A percentile compares a stretch with the other conserved stretches of the same genome.
phyloP scores from a whole-genome alignment of 176 grass and related monocot species.

The Metroxylon sagu region DNA sequence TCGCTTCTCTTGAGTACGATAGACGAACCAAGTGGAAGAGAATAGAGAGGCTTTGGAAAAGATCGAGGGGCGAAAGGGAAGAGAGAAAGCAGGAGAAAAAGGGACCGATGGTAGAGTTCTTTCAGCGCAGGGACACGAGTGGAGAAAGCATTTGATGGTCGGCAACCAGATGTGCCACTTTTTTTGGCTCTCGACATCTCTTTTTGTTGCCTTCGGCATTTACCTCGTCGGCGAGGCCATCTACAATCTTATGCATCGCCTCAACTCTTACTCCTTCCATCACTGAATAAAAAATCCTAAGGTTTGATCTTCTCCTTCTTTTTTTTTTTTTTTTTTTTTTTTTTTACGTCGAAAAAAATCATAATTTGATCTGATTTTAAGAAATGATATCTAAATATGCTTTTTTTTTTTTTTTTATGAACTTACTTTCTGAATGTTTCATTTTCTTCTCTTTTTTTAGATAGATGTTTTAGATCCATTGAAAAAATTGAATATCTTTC shows the following conservation, averaged over 20 bases:
- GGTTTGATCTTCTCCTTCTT: not conserved
- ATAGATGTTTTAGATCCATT: no score
- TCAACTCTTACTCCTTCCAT: slow-evolving; percentile 32
- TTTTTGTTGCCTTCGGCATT: slow-evolving; percentile 87
- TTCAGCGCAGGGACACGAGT: slow-evolving; percentile 81
- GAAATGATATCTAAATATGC: slow-evolving; percentile 16
- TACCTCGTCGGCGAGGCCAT: slow-evolving; percentile 78
- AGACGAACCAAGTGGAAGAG: no score
- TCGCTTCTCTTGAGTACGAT: no score
- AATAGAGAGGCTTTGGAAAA: not conserved
- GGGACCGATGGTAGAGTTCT: slow-evolving; percentile 80
- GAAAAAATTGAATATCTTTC: no score
- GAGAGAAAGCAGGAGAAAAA: not conserved
- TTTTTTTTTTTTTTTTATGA: no score
- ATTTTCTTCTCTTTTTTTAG: no score
- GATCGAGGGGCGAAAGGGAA: not conserved
- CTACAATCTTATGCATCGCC: slow-evolving; percentile 57
- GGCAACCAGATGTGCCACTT: slow-evolving; percentile 68
- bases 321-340: not conserved
- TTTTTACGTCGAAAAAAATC: no score
- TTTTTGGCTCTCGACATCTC: slow-evolving; percentile 79
- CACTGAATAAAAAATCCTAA: no score
- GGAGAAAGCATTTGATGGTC: slow-evolving; percentile 69
- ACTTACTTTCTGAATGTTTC: no score
- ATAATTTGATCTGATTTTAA: not conserved